A percentile compares a stretch with the other conserved stretches of the same genome.
These are phyloP conservation scores for Wallemia hederae DNA, from an alignment of 1,284 basidiomycete species.

Conservation along the genomic window DNA sequence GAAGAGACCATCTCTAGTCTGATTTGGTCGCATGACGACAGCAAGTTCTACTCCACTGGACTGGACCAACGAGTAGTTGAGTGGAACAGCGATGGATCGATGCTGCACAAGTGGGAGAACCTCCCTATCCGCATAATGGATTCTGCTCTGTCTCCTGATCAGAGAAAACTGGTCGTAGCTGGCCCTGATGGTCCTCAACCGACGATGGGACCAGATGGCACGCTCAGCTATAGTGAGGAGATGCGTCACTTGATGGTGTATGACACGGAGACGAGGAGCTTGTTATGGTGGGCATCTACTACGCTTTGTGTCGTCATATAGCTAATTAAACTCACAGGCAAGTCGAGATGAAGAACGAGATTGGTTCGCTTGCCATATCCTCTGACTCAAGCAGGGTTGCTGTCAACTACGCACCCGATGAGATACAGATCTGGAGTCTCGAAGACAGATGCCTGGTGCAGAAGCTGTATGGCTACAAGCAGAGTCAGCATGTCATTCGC, in stretches of 20 bases:
- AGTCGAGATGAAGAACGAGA: neutral
- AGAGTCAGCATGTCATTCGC: constrained; percentile 53
- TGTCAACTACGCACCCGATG: constrained; percentile 23
- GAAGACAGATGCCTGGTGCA: constrained; percentile 31
- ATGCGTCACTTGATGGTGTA: neutral
- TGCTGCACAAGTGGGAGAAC: neutral
- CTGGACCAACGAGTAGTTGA: neutral
- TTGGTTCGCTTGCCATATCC: neutral
- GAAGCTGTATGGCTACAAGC: constrained; percentile 52
- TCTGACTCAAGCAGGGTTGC: neutral
- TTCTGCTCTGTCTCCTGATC: neutral
- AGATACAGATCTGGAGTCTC: constrained; percentile 66
- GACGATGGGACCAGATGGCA: neutral
- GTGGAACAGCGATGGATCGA: neutral
- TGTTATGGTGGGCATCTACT: neutral
- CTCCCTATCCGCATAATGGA: neutral
- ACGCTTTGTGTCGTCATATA: neutral
- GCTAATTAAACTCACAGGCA: neutral
- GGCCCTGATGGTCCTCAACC: neutral
- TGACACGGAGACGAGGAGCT: neutral
- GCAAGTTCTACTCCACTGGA: neutral
- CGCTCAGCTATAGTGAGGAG: neutral
- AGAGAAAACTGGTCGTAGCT: neutral
- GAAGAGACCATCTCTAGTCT: neutral
- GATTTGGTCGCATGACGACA: neutral